These are phyloP conservation scores for Drechslerella coelobrocha DNA, from an alignment of 2,329 filamentous ascomycete genomes.

Conservation along the genomic window DNA sequence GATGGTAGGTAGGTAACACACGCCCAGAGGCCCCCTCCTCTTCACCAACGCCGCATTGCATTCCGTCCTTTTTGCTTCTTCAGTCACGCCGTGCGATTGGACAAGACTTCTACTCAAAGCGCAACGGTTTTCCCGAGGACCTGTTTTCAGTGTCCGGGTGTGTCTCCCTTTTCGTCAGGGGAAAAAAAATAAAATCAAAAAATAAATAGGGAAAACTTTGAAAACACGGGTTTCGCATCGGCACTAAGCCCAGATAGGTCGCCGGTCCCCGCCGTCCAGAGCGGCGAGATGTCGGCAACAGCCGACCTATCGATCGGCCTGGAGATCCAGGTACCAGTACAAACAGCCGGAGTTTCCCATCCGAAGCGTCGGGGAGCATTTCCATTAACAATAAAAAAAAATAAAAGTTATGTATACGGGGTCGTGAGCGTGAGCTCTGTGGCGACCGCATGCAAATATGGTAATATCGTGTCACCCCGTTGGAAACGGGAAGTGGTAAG, in stretches of 20 bases:
- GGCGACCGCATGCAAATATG: neutral
- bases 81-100: constrained; percentile 17
- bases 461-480: neutral
- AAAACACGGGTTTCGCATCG: constrained; percentile 42
- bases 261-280: neutral
- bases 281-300: constrained; percentile 17
- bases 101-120: constrained; percentile 12
- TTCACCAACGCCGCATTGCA: constrained; percentile 46
- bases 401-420: neutral
- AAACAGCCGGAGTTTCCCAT: neutral
- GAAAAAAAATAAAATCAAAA: too few relatives aligned
- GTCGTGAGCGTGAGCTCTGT: neutral
- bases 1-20: constrained; percentile 5
- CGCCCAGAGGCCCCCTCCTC: neutral
- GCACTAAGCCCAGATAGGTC: constrained; percentile 27
- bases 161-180: constrained; percentile 43
- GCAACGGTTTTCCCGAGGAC: constrained; percentile 49
- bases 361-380: constrained; percentile 3
- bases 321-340: constrained; percentile 32
- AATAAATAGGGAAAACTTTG: too few relatives aligned
- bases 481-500: neutral
- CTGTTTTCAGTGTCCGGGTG: constrained; percentile 41
- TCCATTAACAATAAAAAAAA: neutral
- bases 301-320: constrained; percentile 31
- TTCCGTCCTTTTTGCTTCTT: constrained; percentile 47